Base-by-base conservation (phyloP, 345 rosid genomes). In the Boechera divaricarpa region DNA sequence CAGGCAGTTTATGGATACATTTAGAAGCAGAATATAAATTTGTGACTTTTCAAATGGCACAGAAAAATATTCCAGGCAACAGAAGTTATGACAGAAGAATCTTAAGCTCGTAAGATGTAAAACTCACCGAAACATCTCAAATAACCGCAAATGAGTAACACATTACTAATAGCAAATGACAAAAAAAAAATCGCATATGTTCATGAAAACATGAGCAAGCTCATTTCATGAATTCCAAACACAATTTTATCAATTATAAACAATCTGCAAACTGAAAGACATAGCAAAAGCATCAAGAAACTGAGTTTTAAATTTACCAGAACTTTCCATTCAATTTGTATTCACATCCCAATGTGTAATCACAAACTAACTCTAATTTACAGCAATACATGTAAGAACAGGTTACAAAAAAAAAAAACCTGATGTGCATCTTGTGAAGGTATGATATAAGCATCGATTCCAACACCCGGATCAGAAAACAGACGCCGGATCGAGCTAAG, bases 361-460 rank as follows among this genome's bases (percentile, higher is more conserved):
- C 35, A 68, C 72, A 18, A 47, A 36, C 0, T 36, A n/a, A 8
- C 41, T 36, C 41, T 36, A 36, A 36, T 36, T 36, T 7, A 33
- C 7, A 36, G 7, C 41, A 36, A 44, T 39, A 21, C 10, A 45
- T 60, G 26, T 28, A 56, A 39, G 26, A 39, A 32, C 2, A 54
- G 53, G 18, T 31, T 61, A 2, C 29, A 28, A 38, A 91, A 8
- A 36, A 33, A 16, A 33, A 36, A 67, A 76, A 91, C 97, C 97
- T 91, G 98, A 73, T 94, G 98, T 8, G 98, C 93, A 81, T 94
- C 98, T 79, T 89, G 97, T 67, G 98, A 94, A 79, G 98, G 98
- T 32, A 94, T 77, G 75, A 94, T 85, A 70, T 90, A 94, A n/a
- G 97, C 98, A 61, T 94, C 98, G 77, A 94, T 88, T 21, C 88